These are phyloP conservation scores for Apiotrichum akiyoshidainum DNA, from an alignment of 1,284 basidiomycete genomes.

Conservation along the genomic window DNA sequence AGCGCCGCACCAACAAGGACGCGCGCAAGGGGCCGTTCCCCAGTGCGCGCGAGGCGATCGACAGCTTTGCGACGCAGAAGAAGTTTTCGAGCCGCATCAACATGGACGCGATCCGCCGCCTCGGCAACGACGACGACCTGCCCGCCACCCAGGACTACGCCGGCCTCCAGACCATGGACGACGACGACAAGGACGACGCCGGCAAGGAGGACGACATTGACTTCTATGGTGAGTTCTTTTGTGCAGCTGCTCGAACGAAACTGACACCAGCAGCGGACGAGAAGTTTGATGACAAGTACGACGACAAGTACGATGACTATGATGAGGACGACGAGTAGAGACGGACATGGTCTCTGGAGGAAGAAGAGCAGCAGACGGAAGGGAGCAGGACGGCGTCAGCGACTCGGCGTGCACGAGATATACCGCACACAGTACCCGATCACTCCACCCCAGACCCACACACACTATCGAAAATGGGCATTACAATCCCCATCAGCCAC, in stretches of 20 bases:
- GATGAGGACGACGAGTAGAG: slow-evolving; percentile 6
- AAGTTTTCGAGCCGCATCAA: slow-evolving; percentile 45
- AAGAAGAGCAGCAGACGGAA: neutral
- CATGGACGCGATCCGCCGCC: slow-evolving; percentile 32
- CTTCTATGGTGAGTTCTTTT: neutral
- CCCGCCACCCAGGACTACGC: slow-evolving; percentile 7
- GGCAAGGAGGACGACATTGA: slow-evolving; percentile 13
- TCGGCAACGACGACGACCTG: slow-evolving; percentile 21
- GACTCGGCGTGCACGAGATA: no score
- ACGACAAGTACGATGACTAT: slow-evolving; percentile 12
- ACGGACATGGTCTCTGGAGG: neutral
- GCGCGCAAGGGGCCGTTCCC: slow-evolving; percentile 35
- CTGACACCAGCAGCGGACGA: neutral
- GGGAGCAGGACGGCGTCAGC: no score
- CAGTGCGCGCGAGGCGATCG: slow-evolving; percentile 36
- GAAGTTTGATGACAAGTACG: slow-evolving; percentile 5
- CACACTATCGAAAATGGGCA: no score
- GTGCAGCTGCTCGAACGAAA: no score
- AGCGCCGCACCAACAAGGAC: slow-evolving; percentile 21
- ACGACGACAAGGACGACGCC: slow-evolving; percentile 24
- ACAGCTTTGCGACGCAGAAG: slow-evolving; percentile 31
- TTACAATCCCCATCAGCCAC: no score
- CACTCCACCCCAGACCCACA: no score
- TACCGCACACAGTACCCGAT: no score
- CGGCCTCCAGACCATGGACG: slow-evolving; percentile 26